Evolutionary conservation across 352 stramenopile species (phyloP).

Genomic region (Elongisporangium undulatum): DNA sequence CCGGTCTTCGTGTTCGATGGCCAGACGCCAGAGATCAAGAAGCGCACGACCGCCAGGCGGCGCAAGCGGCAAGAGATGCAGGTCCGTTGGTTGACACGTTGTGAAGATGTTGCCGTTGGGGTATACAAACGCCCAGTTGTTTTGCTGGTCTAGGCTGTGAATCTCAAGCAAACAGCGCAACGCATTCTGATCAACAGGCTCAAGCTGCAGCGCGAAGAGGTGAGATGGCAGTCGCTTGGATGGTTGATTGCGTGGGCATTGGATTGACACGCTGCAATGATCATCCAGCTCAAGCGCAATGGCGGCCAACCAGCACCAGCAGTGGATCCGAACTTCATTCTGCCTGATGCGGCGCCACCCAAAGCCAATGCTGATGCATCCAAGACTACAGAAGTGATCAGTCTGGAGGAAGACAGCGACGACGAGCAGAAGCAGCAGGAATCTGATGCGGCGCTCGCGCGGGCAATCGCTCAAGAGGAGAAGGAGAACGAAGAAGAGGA

Average conservation of each 20-base stretch:
- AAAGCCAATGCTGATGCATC: constrained; percentile 1
- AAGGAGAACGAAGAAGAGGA: constrained; percentile 21
- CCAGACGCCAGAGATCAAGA: constrained; percentile 96
- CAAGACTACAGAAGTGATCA: not conserved
- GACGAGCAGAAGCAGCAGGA: constrained; percentile 2
- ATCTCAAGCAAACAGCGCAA: constrained; percentile 91
- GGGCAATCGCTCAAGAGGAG: constrained; percentile 6
- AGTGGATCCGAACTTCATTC: constrained; percentile 48
- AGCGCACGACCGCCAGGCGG: constrained; percentile 64
- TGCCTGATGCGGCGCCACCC: constrained; percentile 17
- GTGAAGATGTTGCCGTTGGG: constrained; percentile 1
- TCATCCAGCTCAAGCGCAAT: constrained; percentile 50
- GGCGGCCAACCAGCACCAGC: constrained; percentile 28
- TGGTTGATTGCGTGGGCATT: not conserved
- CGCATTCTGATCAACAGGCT: constrained; percentile 93
- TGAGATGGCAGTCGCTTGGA: constrained; percentile 4
- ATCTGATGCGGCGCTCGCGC: not conserved
- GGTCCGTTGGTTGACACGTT: constrained; percentile 10
- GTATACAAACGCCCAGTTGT: not conserved
- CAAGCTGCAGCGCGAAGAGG: constrained; percentile 52
- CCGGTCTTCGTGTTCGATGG: constrained; percentile 99
- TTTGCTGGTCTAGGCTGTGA: constrained; percentile 37
- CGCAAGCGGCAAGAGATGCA: constrained; percentile 64
- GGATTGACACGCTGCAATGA: not conserved
- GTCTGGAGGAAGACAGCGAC: not conserved